Evolutionary conservation across 768 basidiomycete species (phyloP).

Genomic region (Ramaria rubella): DNA sequence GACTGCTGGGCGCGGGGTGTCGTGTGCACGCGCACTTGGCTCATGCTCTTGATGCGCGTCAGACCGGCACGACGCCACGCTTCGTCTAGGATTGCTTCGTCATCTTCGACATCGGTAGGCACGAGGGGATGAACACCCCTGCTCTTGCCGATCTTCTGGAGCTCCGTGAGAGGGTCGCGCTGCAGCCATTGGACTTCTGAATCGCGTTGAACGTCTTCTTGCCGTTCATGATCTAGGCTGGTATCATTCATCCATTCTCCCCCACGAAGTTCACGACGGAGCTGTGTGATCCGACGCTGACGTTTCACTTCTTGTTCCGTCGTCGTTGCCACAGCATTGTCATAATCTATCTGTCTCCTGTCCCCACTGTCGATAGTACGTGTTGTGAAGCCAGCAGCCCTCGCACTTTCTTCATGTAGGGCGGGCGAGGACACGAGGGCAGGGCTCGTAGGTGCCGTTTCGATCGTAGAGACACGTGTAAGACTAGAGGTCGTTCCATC

Average conservation of each 20-base stretch:
- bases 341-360: no score
- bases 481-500: background rate
- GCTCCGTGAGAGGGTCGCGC: background rate
- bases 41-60: slow-evolving; percentile 9
- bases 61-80: background rate
- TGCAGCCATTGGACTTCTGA: background rate
- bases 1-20: slow-evolving; percentile 7
- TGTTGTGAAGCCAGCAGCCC: no score
- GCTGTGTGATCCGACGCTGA: background rate
- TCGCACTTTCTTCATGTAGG: no score
- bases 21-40: slow-evolving; percentile 3
- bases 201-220: background rate
- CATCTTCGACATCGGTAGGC: background rate
- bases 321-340: no score
- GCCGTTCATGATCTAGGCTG: background rate
- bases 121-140: background rate
- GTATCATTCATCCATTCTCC: background rate
- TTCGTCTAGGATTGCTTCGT: slow-evolving; percentile 2
- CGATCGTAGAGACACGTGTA: background rate
- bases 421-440: background rate
- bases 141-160: background rate
- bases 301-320: background rate
- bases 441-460: background rate
- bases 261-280: background rate
- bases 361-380: no score